phyloP scores from a whole-genome alignment of 2,329 filamentous ascomycete species.

The Cadophora malorum region DNA sequence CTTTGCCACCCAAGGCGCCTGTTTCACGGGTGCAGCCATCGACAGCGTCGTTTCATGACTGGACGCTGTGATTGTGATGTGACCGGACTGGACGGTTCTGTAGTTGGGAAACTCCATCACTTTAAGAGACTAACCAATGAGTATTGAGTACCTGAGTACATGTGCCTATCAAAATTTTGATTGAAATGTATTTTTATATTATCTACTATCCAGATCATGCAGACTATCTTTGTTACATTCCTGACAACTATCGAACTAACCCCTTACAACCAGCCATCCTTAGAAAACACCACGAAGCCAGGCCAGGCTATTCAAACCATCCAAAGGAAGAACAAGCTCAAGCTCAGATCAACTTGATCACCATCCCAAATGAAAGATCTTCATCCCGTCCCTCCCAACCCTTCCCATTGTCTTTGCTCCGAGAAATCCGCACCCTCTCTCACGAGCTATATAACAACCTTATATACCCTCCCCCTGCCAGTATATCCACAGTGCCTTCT shows the following conservation, averaged over 20 bases:
- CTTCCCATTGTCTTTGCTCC: not conserved
- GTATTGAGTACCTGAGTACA: not conserved
- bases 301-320: not conserved
- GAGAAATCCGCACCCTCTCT: not conserved
- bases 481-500: no score
- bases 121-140: not conserved
- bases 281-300: no score
- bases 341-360: constrained; percentile 3
- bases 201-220: not conserved
- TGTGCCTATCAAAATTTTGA: not conserved
- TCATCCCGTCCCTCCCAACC: not conserved
- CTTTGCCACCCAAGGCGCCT: constrained; percentile 29
- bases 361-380: constrained; percentile 5
- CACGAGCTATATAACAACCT: constrained; percentile 4
- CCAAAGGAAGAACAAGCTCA: not conserved
- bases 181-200: not conserved
- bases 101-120: not conserved
- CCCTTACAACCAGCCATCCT: not conserved
- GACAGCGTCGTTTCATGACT: constrained; percentile 38
- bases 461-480: not conserved
- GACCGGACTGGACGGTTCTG: not conserved
- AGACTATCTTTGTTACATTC: not conserved
- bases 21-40: constrained; percentile 36
- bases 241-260: not conserved
- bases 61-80: constrained; percentile 26